phyloP scores from a whole-genome alignment of 768 basidiomycete genomes.

The Piloderma croceum region DNA sequence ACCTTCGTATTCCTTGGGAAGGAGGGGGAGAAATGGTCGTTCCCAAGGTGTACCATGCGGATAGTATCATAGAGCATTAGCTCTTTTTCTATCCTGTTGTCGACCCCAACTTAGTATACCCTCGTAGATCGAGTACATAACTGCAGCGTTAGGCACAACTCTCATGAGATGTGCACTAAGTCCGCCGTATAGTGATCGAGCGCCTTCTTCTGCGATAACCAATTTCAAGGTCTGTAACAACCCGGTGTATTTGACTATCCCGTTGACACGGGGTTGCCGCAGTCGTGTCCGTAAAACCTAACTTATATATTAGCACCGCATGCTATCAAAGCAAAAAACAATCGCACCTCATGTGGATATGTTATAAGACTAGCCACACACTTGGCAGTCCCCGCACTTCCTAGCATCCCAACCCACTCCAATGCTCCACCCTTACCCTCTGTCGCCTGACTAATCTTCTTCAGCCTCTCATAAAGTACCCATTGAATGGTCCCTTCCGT shows the following conservation, averaged over 20 bases:
- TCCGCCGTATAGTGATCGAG: constrained; percentile 81
- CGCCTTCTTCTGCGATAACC: constrained; percentile 87
- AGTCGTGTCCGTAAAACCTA: constrained; percentile 90
- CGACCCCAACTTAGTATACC: constrained; percentile 59
- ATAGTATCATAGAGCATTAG: too few relatives aligned
- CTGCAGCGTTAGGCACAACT: constrained; percentile 93
- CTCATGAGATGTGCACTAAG: constrained; percentile 93
- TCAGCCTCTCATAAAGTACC: constrained; percentile 92
- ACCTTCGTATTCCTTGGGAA: too few relatives aligned
- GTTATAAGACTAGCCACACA: constrained; percentile 91
- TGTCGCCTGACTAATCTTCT: constrained; percentile 51
- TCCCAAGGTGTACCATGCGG: too few relatives aligned
- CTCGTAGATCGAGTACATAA: constrained; percentile 97
- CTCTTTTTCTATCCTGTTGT: too few relatives aligned
- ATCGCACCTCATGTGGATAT: constrained; percentile 91
- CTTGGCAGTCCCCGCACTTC: constrained; percentile 90
- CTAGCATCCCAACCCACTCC: constrained; percentile 80
- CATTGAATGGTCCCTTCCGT: constrained; percentile 97
- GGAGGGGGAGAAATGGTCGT: too few relatives aligned
- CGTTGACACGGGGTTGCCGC: constrained; percentile 79
- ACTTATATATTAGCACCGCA: too few relatives aligned
- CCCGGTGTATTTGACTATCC: constrained; percentile 79
- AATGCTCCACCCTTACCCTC: constrained; percentile 51
- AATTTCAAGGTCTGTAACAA: constrained; percentile 79
- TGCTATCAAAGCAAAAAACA: constrained; percentile 1